Evolutionary conservation across 1,284 basidiomycete genomes (phyloP), one percentile per base, ranked within the genome.

Genomic region (Apiotrichum porosum): DNA sequence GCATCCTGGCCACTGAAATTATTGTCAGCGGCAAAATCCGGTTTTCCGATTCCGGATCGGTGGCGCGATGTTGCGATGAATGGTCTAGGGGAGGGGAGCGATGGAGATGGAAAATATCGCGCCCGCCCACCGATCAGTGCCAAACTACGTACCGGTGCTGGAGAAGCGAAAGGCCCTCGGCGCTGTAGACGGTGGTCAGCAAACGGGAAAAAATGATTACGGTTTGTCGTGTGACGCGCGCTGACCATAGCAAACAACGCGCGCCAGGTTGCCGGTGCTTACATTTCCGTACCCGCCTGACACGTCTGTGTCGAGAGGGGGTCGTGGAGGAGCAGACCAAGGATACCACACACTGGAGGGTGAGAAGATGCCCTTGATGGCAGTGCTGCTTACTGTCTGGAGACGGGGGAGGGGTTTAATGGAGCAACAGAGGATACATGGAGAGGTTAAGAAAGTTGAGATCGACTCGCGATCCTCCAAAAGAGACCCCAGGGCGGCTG

Each of bases 101-200:
- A 34, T n/a, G n/a, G 32, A 36, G 34, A 26, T 23, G 12, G 32
- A 34, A 4, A 30, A 4, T n/a, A n/a, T n/a, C n/a, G n/a, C n/a
- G n/a, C n/a, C n/a, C n/a, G n/a, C n/a, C n/a, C n/a, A n/a, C n/a
- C n/a, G n/a, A n/a, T n/a, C n/a, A n/a, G 37, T 46, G 14, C 15
- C 24, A 19, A 5, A 33, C 17, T 21, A 49, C 67, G 31, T 32
- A 76, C 66, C 92, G 80, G 70, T 97, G 92, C 70, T 97, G 92
- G 14, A 97, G 78, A 39, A 97, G 78, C 30, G 89, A 87, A 18
- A 97, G 79, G 35, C 89, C 90, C 71, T 97, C 92, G 60, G 83
- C 73, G 53, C 72, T 73, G 52, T 17, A 21, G 42, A 15, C 37
- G 33, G 51, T 23, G 37, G 51, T 44, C 18, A 24, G 28, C 42